Base-by-base conservation (phyloP, 176 grass and related monocot genomes). In the Areca catechu region DNA sequence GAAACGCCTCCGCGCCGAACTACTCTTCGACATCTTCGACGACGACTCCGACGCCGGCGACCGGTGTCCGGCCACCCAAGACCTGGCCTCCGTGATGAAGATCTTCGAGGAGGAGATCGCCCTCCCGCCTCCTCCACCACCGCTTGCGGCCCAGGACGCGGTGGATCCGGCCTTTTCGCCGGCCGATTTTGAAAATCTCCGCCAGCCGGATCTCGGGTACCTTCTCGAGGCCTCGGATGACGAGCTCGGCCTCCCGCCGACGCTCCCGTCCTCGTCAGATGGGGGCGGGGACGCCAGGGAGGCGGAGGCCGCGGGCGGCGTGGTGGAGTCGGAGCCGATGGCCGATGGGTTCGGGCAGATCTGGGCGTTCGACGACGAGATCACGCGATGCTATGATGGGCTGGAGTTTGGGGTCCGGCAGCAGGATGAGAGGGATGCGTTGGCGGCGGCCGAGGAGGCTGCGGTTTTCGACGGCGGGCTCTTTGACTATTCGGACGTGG, bases 231-330 rank as follows among this genome's bases (percentile, higher is more conserved):
- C 65, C 14, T 68, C 65, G 5, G 65, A 68, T 10, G 65, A 68
- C 4, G 65, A 68, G 28, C 65, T 68, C 19, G 65, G 65, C 23
- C 65, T 68, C 1, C 65, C 65, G 52, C 65, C 65, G 52, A 22
- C 65, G 17, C 52, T 43, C 4, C 51, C 15, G 0, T n/a, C 52
- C 6, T 56, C 65, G 18, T 68, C 52, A 4, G 65, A 68, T 19
- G 5, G 12, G 50, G 50, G 6, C 3, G 63, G 15, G 16, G 9
- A 53, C 16, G n/a, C 17, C 3, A 9, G 23, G 23, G 9, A 29
- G 24, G 50, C 20, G 5, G 52, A 68, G 52, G 1, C 27, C 49
- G 50, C 17, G 0, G 50, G 1, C 6, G 9, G 52, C 16, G 50
- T 20, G 16, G 10, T n/a, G 23, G 17, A 20, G 24, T 24, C 5